phyloP scores from a whole-genome alignment of 352 stramenopile genomes.

The Pythium sp. region DNA sequence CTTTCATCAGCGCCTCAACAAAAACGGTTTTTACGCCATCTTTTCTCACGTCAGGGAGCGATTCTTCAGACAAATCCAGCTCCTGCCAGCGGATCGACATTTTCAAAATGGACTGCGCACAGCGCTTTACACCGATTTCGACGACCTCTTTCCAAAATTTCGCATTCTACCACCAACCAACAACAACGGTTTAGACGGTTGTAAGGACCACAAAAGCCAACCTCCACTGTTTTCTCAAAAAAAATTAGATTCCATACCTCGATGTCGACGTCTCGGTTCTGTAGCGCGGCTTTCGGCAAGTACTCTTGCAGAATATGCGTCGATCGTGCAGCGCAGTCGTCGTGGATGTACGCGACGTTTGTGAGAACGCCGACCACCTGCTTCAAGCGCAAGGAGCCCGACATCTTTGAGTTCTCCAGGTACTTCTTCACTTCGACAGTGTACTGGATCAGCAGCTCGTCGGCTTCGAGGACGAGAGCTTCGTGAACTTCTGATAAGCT shows the following conservation, averaged over 20 bases:
- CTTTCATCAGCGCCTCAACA: conserved; percentile 45
- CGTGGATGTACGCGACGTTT: conserved; percentile 41
- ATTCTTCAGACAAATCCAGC: conserved; percentile 56
- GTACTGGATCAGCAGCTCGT: conserved; percentile 64
- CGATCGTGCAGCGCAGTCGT: conserved; percentile 17
- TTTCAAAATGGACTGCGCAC: conserved; percentile 58
- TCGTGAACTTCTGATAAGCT: conserved; percentile 64
- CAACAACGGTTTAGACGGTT: background rate
- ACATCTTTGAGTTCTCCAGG: conserved; percentile 60
- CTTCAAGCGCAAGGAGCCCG: conserved; percentile 55
- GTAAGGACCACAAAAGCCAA: conserved; percentile 10
- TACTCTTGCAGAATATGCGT: conserved; percentile 17
- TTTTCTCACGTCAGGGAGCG: conserved; percentile 34
- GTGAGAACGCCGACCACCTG: conserved; percentile 67
- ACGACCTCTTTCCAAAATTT: conserved; percentile 51
- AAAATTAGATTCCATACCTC: conserved; percentile 4
- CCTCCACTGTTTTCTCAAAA: background rate
- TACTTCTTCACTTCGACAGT: conserved; percentile 58
- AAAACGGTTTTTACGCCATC: conserved; percentile 36
- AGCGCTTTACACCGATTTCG: conserved; percentile 48
- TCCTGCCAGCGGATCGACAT: conserved; percentile 70
- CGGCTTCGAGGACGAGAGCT: conserved; percentile 49
- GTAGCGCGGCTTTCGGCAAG: conserved; percentile 15
- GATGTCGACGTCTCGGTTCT: conserved; percentile 44
- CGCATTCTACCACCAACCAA: conserved; percentile 30